Evolutionary conservation across 2,329 filamentous ascomycete genomes (phyloP).

Genomic region (Tothia fuscella): DNA sequence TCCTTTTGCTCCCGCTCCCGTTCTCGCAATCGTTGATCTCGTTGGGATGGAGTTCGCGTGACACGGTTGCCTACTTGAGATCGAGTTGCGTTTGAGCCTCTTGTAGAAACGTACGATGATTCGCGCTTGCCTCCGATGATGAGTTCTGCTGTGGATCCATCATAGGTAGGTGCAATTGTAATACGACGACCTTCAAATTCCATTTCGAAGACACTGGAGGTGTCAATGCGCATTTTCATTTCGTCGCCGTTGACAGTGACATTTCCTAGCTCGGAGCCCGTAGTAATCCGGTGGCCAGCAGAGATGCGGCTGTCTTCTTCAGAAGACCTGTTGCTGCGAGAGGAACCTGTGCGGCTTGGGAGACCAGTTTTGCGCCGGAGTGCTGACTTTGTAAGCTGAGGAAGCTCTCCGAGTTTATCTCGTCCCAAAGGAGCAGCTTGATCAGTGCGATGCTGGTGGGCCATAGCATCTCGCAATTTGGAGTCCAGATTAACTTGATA

Average conservation of each 20-base stretch:
- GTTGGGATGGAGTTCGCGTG: not conserved
- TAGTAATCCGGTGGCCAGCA: constrained; percentile 3
- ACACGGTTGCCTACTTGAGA: constrained; percentile 1
- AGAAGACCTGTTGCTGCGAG: constrained; percentile 3
- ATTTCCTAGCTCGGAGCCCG: not conserved
- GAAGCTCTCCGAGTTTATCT: not conserved
- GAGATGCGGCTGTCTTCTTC: constrained; percentile 6
- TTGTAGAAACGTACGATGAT: constrained; percentile 3
- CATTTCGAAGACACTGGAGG: constrained; percentile 9
- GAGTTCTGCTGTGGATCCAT: constrained; percentile 8
- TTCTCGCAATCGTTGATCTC: not conserved
- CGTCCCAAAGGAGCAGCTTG: not conserved
- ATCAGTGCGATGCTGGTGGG: constrained; percentile 6
- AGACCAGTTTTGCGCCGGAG: constrained; percentile 6
- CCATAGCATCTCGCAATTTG: constrained; percentile 6
- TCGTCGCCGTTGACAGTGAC: constrained; percentile 4
- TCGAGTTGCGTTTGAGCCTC: constrained; percentile 1
- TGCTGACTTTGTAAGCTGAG: constrained; percentile 1
- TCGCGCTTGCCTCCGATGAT: constrained; percentile 8
- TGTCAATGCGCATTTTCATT: constrained; percentile 10
- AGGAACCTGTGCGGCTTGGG: constrained; percentile 1
- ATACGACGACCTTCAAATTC: constrained; percentile 7
- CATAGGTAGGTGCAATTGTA: constrained; percentile 2
- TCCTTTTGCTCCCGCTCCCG: not conserved
- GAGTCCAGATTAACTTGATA: constrained; percentile 1